These are phyloP conservation scores for Wickerhamiella hasegawae DNA, from an alignment of 805 yeast genomes.

Conservation along the genomic window DNA sequence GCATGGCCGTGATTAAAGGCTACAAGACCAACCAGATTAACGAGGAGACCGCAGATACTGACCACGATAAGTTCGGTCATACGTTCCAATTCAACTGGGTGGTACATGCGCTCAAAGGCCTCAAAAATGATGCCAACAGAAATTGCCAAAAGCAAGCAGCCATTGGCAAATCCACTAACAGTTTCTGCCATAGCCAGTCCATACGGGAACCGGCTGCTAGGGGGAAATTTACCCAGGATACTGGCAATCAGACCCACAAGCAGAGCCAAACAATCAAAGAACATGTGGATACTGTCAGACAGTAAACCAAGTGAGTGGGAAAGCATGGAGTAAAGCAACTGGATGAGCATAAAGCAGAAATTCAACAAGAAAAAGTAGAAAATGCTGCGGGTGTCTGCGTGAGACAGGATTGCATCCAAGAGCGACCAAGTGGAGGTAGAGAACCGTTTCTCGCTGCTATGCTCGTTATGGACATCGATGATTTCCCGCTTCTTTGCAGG, in stretches of 20 bases:
- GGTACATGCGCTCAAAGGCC: conserved; percentile 62
- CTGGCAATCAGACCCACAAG: conserved; percentile 84
- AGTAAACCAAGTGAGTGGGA: conserved; percentile 83
- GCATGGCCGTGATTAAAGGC: conserved; percentile 64
- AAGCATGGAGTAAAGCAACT: conserved; percentile 76
- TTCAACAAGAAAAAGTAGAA: conserved; percentile 75
- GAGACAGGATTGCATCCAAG: conserved; percentile 26
- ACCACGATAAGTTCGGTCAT: conserved; percentile 78
- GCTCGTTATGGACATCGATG: background rate
- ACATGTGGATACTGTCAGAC: conserved; percentile 93
- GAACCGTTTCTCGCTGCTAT: background rate
- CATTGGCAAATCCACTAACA: conserved; percentile 90
- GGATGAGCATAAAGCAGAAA: conserved; percentile 87
- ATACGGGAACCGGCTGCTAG: conserved; percentile 65
- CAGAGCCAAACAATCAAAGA: conserved; percentile 81
- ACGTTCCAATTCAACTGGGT: conserved; percentile 62
- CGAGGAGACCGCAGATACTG: conserved; percentile 67
- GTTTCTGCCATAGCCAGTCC: conserved; percentile 78
- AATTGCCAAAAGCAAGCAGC: conserved; percentile 72
- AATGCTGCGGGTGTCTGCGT: conserved; percentile 71
- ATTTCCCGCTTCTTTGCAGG: background rate
- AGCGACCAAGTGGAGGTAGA: conserved; percentile 12
- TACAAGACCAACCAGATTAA: conserved; percentile 81
- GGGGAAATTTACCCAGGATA: conserved; percentile 39
- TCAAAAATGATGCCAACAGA: conserved; percentile 79